Percentiles rank a stretch among this genome's conserved stretches.
Conservation (phyloP, 257 asterid genomes). For the Primulina tabacum region DNA sequence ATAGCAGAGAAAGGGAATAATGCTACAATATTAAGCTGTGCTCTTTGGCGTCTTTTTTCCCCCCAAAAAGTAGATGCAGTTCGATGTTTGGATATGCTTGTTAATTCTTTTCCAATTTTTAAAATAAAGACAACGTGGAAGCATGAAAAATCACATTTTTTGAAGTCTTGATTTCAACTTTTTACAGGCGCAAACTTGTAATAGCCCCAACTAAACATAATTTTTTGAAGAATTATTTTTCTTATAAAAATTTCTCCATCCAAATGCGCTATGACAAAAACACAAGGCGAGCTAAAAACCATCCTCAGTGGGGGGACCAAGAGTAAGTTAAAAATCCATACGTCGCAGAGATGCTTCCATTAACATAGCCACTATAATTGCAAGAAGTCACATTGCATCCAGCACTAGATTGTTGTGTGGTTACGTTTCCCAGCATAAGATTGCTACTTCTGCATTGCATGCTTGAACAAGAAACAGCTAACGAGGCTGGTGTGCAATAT, state of each 20-base stretch:
- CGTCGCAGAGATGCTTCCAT: conserved; percentile 77
- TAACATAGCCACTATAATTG: conserved; percentile 72
- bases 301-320: background rate
- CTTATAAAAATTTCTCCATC: background rate
- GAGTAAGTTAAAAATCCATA: conserved; percentile 32
- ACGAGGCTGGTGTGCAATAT: conserved; percentile 87
- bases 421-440: conserved; percentile 79
- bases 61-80: background rate
- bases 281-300: background rate
- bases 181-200: too few relatives aligned
- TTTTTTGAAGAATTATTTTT: too few relatives aligned
- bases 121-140: too few relatives aligned
- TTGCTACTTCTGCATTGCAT: conserved; percentile 90
- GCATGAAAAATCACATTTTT: too few relatives aligned
- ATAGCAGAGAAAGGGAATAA: background rate
- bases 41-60: too few relatives aligned
- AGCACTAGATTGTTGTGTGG: conserved; percentile 69
- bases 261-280: background rate
- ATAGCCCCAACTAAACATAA: background rate
- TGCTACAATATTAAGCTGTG: too few relatives aligned
- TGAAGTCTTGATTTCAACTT: background rate
- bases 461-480: conserved; percentile 96
- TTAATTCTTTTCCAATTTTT: too few relatives aligned
- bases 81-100: background rate
- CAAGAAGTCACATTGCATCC: conserved; percentile 98